Conservation (phyloP, 805 yeast genomes). For the Candida vaughaniae region DNA sequence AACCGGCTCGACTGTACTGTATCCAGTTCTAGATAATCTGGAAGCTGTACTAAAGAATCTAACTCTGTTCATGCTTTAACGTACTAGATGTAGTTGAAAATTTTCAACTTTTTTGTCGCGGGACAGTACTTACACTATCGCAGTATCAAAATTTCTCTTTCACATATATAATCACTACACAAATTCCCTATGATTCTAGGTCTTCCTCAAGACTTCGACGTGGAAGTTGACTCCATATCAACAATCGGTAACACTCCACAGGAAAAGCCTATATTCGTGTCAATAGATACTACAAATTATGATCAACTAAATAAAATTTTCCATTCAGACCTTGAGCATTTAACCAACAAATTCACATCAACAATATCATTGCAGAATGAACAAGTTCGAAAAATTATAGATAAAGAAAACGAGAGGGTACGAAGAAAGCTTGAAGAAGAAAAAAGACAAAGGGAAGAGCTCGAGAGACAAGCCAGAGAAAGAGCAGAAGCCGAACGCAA, state of each 20-base stretch:
- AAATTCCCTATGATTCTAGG: slow-evolving; percentile 25
- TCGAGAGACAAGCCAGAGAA: slow-evolving; percentile 17
- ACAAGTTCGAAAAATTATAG: slow-evolving; percentile 18
- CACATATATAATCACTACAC: not conserved
- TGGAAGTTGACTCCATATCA: slow-evolving; percentile 12
- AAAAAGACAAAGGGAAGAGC: slow-evolving; percentile 18
- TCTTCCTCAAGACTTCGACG: slow-evolving; percentile 23
- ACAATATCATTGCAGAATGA: slow-evolving; percentile 16
- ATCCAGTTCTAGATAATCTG: slow-evolving; percentile 47
- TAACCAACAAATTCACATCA: slow-evolving; percentile 5
- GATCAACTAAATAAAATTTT: slow-evolving; percentile 1
- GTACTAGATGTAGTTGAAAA: slow-evolving; percentile 7
- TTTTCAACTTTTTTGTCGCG: slow-evolving; percentile 7
- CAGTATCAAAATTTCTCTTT: slow-evolving; percentile 4
- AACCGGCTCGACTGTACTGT: slow-evolving; percentile 82
- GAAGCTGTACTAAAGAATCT: slow-evolving; percentile 39
- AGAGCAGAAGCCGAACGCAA: slow-evolving; percentile 15
- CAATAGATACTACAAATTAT: not conserved
- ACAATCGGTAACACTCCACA: not conserved
- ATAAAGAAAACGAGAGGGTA: slow-evolving; percentile 19
- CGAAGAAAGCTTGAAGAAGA: slow-evolving; percentile 22
- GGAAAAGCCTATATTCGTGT: not conserved
- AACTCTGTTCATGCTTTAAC: slow-evolving; percentile 1
- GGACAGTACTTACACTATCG: slow-evolving; percentile 3
- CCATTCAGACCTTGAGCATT: slow-evolving; percentile 4